A percentile compares a stretch with the other conserved stretches of the same genome.
phyloP scores from a whole-genome alignment of 108 stramenopile species.

The Chaetoceros tenuissimus region DNA sequence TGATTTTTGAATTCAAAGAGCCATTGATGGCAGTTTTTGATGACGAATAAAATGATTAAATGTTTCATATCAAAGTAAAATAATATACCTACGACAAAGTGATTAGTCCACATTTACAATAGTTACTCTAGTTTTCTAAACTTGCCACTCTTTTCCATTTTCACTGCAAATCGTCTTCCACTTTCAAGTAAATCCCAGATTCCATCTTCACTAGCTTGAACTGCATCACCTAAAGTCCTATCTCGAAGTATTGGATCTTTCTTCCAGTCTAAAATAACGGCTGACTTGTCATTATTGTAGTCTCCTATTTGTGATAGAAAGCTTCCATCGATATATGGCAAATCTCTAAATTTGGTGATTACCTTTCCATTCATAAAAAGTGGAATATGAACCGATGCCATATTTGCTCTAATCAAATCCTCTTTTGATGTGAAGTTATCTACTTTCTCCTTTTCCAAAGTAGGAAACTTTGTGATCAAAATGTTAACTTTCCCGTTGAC shows the following conservation, averaged over 20 bases:
- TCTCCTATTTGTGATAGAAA: conserved; percentile 48
- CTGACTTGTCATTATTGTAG: conserved; percentile 18
- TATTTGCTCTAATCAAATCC: conserved; percentile 78
- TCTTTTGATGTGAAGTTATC: conserved; percentile 42
- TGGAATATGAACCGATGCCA: conserved; percentile 88
- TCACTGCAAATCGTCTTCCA: conserved; percentile 47
- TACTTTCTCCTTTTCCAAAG: conserved; percentile 50
- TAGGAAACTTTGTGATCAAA: conserved; percentile 55
- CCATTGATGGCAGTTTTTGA: too few species aligned
- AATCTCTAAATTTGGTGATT: conserved; percentile 40
- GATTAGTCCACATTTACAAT: too few species aligned
- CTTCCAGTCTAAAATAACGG: conserved; percentile 53
- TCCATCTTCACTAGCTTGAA: conserved; percentile 52
- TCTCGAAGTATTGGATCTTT: conserved; percentile 49
- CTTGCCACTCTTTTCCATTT: conserved; percentile 47
- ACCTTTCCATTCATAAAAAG: conserved; percentile 81
- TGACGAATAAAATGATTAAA: too few species aligned
- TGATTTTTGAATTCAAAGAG: too few species aligned
- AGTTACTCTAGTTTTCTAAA: too few species aligned
- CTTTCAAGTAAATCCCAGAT: conserved; percentile 61
- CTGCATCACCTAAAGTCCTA: conserved; percentile 35
- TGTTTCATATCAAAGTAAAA: too few species aligned
- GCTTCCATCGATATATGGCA: conserved; percentile 66
- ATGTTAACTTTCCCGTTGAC: conserved; percentile 34
- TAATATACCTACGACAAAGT: too few species aligned